Evolutionary conservation across 805 yeast genomes (phyloP).

Genomic region (Maudiozyma bulderi): DNA sequence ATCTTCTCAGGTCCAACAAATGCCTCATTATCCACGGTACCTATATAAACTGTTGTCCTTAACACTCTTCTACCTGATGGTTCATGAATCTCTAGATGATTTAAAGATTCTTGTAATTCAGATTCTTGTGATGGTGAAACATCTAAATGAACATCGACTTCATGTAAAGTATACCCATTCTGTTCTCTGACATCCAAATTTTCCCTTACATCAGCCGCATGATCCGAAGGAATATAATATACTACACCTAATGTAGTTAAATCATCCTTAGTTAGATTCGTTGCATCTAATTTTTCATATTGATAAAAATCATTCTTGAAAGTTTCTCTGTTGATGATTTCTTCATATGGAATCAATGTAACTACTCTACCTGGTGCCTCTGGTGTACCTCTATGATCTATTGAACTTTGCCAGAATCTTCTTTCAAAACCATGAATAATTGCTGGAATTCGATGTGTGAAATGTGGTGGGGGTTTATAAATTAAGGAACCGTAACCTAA

Average conservation of each 20-base stretch:
- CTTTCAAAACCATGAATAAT: conserved; percentile 66
- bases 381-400: conserved; percentile 85
- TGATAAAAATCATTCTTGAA: conserved; percentile 36
- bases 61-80: conserved; percentile 35
- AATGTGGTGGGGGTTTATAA: conserved; percentile 81
- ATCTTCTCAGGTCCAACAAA: conserved; percentile 76
- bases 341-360: conserved; percentile 58
- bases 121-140: conserved; percentile 18
- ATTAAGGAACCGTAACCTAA: conserved; percentile 86
- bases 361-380: conserved; percentile 84
- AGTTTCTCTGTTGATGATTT: conserved; percentile 33
- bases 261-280: conserved; percentile 29
- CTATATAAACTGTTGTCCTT: conserved; percentile 65
- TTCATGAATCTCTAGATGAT: conserved; percentile 23
- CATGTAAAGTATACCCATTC: conserved; percentile 72
- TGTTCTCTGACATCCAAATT: conserved; percentile 79
- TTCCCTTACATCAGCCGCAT: conserved; percentile 50
- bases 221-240: conserved; percentile 61
- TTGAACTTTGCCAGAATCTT: conserved; percentile 84
- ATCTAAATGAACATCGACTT: conserved; percentile 51
- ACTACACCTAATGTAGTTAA: conserved; percentile 71
- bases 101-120: conserved; percentile 16
- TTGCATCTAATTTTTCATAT: conserved; percentile 6
- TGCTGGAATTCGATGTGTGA: conserved; percentile 57
- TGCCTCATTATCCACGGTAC: conserved; percentile 69